Conservation (phyloP, 78 protist species). For the Dictyostelium intermedium region DNA sequence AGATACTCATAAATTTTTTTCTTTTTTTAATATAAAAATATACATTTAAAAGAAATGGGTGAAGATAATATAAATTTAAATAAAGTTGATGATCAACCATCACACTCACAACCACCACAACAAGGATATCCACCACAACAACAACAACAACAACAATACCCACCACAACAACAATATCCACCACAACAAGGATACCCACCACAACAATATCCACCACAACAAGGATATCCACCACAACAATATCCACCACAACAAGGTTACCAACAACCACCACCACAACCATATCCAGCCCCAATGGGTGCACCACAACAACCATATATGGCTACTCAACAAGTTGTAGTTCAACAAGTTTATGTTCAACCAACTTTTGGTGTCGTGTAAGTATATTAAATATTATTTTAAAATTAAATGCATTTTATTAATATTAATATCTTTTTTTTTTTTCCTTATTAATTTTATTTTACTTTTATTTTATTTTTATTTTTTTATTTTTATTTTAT, state of each 20-base stretch:
- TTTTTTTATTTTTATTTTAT: background rate
- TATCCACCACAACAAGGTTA: slow-evolving; percentile 21
- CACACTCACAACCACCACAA: background rate
- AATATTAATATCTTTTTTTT: background rate
- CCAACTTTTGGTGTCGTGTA: slow-evolving; percentile 2
- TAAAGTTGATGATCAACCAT: background rate
- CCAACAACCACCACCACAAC: slow-evolving; percentile 29
- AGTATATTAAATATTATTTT: background rate
- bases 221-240: slow-evolving; percentile 12
- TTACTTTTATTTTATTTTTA: background rate
- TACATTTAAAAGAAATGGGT: background rate
- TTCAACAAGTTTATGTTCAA: slow-evolving; percentile 33
- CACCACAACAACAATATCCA: slow-evolving; percentile 6
- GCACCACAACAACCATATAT: slow-evolving; percentile 64
- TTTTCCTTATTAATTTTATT: background rate
- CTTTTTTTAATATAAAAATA: too few species aligned
- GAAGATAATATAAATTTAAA: background rate
- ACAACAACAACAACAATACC: background rate
- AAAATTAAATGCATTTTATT: too few species aligned
- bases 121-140: slow-evolving; percentile 8
- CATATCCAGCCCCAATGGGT: slow-evolving; percentile 54
- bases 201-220: slow-evolving; percentile 46
- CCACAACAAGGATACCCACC: slow-evolving; percentile 44
- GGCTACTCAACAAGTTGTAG: slow-evolving; percentile 28
- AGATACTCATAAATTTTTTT: too few species aligned